Percentiles rank a stretch among this genome's conserved stretches.
Conservation (phyloP, 2,329 filamentous ascomycete genomes). For the Incumbomyces lentus region DNA sequence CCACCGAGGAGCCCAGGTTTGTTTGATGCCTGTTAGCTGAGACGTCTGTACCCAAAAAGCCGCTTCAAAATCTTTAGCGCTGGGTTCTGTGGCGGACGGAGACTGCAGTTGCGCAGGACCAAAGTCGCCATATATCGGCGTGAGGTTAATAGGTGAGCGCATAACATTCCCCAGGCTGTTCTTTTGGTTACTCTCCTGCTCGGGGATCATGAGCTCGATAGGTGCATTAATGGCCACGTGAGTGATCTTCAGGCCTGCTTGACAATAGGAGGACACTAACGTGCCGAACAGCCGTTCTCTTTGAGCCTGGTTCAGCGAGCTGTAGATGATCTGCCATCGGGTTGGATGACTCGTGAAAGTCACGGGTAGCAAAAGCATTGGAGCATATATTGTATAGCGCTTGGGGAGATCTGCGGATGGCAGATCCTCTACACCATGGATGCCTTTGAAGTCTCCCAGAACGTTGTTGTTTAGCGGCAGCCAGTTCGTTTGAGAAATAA, state of each 20-base stretch:
- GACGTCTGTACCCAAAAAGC: slow-evolving; percentile 71
- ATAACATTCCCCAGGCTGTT: slow-evolving; percentile 59
- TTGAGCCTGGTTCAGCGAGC: slow-evolving; percentile 21
- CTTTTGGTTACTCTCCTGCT: no score
- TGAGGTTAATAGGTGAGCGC: slow-evolving; percentile 60
- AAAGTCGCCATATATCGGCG: slow-evolving; percentile 64
- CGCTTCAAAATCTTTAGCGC: slow-evolving; percentile 45
- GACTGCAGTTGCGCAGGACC: slow-evolving; percentile 37
- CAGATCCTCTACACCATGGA: no score
- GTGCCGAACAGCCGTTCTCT: slow-evolving; percentile 31
- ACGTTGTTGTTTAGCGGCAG: neutral
- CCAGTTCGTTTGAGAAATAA: neutral
- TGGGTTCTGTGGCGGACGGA: slow-evolving; percentile 21
- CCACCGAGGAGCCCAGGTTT: slow-evolving; percentile 79
- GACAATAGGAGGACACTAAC: slow-evolving; percentile 32
- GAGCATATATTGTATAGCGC: slow-evolving; percentile 46
- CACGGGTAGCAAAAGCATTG: slow-evolving; percentile 47
- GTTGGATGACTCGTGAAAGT: slow-evolving; percentile 32
- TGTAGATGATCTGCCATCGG: slow-evolving; percentile 24
- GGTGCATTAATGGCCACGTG: slow-evolving; percentile 51
- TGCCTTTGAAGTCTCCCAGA: neutral
- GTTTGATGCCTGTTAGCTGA: slow-evolving; percentile 66
- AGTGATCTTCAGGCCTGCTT: slow-evolving; percentile 29
- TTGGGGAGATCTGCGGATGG: slow-evolving; percentile 25
- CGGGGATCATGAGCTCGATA: slow-evolving; percentile 31